These are phyloP conservation scores for Epichloe elymi DNA, from an alignment of 2,329 filamentous ascomycete genomes.

Conservation along the genomic window DNA sequence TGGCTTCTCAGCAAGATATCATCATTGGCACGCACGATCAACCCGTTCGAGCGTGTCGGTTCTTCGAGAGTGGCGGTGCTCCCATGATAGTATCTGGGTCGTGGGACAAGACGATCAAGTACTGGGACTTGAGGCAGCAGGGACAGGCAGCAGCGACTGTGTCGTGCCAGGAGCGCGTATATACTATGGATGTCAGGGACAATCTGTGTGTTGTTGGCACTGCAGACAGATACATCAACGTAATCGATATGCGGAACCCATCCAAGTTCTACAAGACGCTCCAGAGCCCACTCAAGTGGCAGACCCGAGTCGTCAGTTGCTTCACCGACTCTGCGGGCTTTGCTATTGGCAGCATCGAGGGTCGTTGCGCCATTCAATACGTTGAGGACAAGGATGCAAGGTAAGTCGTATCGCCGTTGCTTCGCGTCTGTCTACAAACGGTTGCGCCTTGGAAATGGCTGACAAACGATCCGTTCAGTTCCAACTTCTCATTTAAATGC, in stretches of 20 bases:
- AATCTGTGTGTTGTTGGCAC: conserved; percentile 84
- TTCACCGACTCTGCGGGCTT: conserved; percentile 87
- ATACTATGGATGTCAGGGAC: conserved; percentile 83
- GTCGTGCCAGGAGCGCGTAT: conserved; percentile 63
- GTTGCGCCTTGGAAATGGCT: background rate
- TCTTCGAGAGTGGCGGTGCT: conserved; percentile 58
- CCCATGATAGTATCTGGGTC: conserved; percentile 85
- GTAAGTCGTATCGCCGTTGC: conserved; percentile 26
- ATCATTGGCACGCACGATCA: conserved; percentile 78
- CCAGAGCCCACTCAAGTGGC: conserved; percentile 94
- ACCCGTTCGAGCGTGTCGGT: conserved; percentile 65
- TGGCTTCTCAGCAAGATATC: conserved; percentile 50
- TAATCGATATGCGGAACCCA: conserved; percentile 81
- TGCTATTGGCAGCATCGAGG: conserved; percentile 91
- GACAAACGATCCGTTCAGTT: conserved; percentile 29
- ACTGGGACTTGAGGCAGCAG: conserved; percentile 66
- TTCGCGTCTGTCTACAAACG: background rate
- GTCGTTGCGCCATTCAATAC: conserved; percentile 94
- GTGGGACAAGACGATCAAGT: conserved; percentile 84
- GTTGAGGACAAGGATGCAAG: conserved; percentile 86
- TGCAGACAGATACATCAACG: conserved; percentile 90
- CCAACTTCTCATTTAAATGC: conserved; percentile 99
- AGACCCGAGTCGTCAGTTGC: conserved; percentile 89
- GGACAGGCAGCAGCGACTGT: conserved; percentile 49
- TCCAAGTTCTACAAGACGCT: conserved; percentile 91